Evolutionary conservation across 495 filamentous ascomycete species (phyloP).

Genomic region (Hypoxylon perforatum): DNA sequence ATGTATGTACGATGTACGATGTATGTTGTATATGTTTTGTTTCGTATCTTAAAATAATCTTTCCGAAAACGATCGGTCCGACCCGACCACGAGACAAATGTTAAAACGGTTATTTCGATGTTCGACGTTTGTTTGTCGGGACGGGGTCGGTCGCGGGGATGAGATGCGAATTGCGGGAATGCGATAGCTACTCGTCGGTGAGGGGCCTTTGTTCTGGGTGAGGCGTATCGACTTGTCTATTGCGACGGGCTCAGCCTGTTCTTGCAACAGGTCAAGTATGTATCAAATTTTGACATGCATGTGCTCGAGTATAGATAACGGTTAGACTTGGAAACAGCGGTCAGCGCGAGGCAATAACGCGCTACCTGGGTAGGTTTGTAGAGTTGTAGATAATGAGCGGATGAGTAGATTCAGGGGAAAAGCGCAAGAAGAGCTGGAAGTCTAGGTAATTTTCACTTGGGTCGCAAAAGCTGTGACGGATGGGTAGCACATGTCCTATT

Average conservation of each 20-base stretch:
- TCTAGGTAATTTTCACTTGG: neutral
- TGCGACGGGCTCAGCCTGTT: constrained; percentile 2
- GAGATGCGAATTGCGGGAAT: constrained; percentile 7
- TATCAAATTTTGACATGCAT: neutral
- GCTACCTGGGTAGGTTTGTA: neutral
- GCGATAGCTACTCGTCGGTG: neutral
- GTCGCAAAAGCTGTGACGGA: neutral
- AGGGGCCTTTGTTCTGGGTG: constrained; percentile 10
- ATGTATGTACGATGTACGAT: too few relatives aligned
- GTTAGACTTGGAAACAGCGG: neutral
- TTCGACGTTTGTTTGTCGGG: constrained; percentile 1
- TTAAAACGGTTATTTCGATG: neutral
- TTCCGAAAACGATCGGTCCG: constrained; percentile 14
- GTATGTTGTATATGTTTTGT: constrained; percentile 14
- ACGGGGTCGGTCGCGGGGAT: constrained; percentile 4
- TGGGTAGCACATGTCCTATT: neutral
- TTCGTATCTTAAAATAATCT: constrained; percentile 44
- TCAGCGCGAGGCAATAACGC: neutral
- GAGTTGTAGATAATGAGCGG: neutral
- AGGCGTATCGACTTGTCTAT: constrained; percentile 5
- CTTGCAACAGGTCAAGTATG: neutral
- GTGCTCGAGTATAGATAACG: neutral
- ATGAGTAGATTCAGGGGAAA: neutral
- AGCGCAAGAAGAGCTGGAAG: constrained; percentile 4
- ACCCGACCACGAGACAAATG: constrained; percentile 6